Conservation (phyloP, 805 yeast species). For the Candida silvicultrix region DNA sequence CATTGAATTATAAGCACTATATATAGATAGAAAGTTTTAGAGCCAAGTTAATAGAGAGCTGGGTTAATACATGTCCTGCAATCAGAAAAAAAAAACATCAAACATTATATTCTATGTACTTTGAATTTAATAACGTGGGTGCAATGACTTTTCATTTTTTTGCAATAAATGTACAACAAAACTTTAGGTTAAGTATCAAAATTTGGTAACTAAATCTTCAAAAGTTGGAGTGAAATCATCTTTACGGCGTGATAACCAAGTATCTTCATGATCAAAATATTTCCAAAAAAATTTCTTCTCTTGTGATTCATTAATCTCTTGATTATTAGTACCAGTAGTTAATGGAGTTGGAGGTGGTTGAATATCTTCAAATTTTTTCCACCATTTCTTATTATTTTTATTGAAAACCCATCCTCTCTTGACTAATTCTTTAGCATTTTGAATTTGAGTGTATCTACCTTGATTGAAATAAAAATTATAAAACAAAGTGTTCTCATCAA, state of each 20-base stretch:
- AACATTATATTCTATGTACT: not conserved
- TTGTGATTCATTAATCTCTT: constrained; percentile 18
- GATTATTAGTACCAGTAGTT: constrained; percentile 5
- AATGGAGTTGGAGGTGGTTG: constrained; percentile 6
- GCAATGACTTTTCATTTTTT: too few relatives aligned
- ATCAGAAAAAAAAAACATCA: too few relatives aligned
- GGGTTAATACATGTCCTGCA: not conserved
- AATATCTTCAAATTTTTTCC: constrained; percentile 51
- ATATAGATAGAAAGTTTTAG: too few relatives aligned
- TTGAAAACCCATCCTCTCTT: constrained; percentile 82
- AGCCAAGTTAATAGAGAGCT: not conserved
- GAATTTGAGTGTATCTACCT: constrained; percentile 63
- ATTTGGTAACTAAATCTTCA: constrained; percentile 14
- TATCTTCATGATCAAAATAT: constrained; percentile 77
- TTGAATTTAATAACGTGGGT: too few relatives aligned
- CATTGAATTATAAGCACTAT: not conserved
- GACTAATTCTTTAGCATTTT: constrained; percentile 75
- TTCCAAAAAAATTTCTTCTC: constrained; percentile 54
- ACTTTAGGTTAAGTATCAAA: not conserved
- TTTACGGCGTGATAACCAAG: constrained; percentile 58
- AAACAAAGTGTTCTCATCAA: constrained; percentile 83
- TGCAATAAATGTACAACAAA: not conserved
- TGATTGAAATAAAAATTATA: constrained; percentile 84
- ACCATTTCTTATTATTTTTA: constrained; percentile 73
- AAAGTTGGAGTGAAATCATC: constrained; percentile 41